Percentiles rank a stretch among this genome's conserved stretches.
phyloP scores from a whole-genome alignment of 768 basidiomycete species.

The Lentinula aciculospora region DNA sequence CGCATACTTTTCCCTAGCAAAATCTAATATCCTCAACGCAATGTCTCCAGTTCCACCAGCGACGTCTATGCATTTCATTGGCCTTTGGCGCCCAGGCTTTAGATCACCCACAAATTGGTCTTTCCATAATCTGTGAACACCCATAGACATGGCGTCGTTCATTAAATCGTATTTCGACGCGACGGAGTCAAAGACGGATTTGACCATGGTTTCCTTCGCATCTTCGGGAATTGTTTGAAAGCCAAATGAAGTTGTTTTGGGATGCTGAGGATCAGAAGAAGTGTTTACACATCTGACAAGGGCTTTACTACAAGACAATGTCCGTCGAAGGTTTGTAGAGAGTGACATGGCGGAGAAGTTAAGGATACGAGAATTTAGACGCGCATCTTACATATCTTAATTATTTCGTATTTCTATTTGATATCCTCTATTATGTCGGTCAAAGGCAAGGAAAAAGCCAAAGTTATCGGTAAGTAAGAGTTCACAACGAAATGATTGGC shows the following conservation, averaged over 20 bases:
- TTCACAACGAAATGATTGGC: neutral
- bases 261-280: slow-evolving; percentile 13
- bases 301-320: slow-evolving; percentile 9
- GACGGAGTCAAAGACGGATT: slow-evolving; percentile 91
- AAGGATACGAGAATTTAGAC: too few species aligned
- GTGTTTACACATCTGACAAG: slow-evolving; percentile 12
- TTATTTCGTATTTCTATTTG: neutral
- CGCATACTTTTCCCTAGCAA: slow-evolving; percentile 81
- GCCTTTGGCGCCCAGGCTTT: slow-evolving; percentile 70
- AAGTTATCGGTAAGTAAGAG: slow-evolving; percentile 25
- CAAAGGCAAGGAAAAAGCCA: slow-evolving; percentile 40
- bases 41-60: slow-evolving; percentile 99
- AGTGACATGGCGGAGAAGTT: slow-evolving; percentile 7
- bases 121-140: slow-evolving; percentile 97
- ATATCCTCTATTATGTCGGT: neutral
- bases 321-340: slow-evolving; percentile 7
- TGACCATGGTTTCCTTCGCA: slow-evolving; percentile 85
- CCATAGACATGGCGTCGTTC: slow-evolving; percentile 99
- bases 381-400: neutral
- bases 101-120: slow-evolving; percentile 77
- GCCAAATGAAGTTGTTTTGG: slow-evolving; percentile 80
- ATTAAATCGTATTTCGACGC: slow-evolving; percentile 94
- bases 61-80: slow-evolving; percentile 84
- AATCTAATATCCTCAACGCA: slow-evolving; percentile 87
- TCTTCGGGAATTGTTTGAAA: slow-evolving; percentile 86